Base-by-base conservation (phyloP, 495 filamentous ascomycete species). In the Neurospora sp. region DNA sequence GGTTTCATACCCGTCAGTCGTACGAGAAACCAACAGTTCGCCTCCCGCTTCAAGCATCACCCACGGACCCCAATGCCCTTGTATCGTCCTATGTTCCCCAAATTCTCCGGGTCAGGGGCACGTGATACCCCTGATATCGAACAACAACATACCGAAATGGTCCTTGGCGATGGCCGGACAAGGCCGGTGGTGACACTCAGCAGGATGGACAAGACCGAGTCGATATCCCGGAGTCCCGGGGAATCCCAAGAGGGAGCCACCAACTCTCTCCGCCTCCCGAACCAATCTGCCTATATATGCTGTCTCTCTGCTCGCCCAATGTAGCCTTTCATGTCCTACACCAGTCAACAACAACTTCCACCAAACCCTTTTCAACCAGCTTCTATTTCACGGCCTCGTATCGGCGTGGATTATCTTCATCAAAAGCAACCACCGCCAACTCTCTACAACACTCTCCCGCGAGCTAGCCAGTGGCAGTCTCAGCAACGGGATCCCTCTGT, bases 51-150 rank as follows among this genome's bases (percentile, higher is more conserved):
- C 39, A 66, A 35, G 54, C 44, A 27, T 40, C 16, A 37, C 62
- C 40, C 71, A 37, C 59, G 72, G 70, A 62, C 72, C 27, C 37
- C 69, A 27, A 35, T 40, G 46, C 59, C 27, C 44, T 8, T 42
- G 38, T 42, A 42, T 54, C 38, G 27, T 54, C 46, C 71, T 40
- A 69, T 66, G 48, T 37, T 72, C 71, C 31, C 12, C 62, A 54
- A 37, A n/a, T 23, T 42, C 27, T 31, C 39, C 23, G 42, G 54
- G 35, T 18, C 27, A 20, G 44, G 20, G 10, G 72, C 78, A 79
- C 78, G 78, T 79, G 78, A 79, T 69, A 76, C 71, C 77, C 78
- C 77, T 78, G 73, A 75, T 69, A 62, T 75, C 73, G 71, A 69
- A 74, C 72, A 74, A 71, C 39, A 73, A 46, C 70, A 66, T 66